phyloP scores from a whole-genome alignment of 768 basidiomycete species.

The Mycena alexandri region DNA sequence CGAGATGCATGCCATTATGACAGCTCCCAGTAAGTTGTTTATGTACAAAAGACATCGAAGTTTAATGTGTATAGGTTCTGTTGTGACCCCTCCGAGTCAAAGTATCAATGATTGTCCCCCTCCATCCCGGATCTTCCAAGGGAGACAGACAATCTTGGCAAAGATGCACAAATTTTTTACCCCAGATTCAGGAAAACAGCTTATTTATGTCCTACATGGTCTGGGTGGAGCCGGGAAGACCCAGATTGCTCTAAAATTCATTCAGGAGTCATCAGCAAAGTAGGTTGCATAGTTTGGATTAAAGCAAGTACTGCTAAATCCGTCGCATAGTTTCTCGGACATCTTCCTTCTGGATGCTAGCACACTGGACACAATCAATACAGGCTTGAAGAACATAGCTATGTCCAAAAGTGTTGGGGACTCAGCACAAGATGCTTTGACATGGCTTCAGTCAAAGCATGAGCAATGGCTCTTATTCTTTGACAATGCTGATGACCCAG shows the following conservation, averaged over 20 bases:
- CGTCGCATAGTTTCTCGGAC: slow-evolving; percentile 17
- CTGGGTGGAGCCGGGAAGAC: slow-evolving; percentile 27
- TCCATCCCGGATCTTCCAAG: neutral
- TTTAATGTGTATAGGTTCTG: no score
- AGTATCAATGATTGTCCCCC: neutral
- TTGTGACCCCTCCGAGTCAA: neutral
- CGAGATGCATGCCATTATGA: no score
- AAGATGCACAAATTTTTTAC: neutral
- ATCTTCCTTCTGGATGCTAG: slow-evolving; percentile 12
- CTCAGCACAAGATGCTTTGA: neutral
- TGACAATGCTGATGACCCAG: slow-evolving; percentile 21
- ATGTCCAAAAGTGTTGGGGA: neutral
- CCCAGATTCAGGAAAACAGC: neutral
- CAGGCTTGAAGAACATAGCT: slow-evolving; percentile 14
- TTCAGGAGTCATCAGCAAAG: slow-evolving; percentile 6
- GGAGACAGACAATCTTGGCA: neutral
- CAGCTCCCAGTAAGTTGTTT: no score
- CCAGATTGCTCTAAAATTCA: slow-evolving; percentile 23
- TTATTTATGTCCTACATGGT: slow-evolving; percentile 2
- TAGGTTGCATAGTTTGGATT: no score
- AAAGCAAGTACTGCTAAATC: no score
- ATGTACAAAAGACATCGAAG: no score
- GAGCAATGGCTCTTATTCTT: slow-evolving; percentile 17
- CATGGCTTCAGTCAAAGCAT: neutral
- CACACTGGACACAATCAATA: slow-evolving; percentile 3